Percentiles rank a stretch among this genome's conserved stretches.
Conservation (phyloP, 2,329 filamentous ascomycete species). For the Cercospora zeina region DNA sequence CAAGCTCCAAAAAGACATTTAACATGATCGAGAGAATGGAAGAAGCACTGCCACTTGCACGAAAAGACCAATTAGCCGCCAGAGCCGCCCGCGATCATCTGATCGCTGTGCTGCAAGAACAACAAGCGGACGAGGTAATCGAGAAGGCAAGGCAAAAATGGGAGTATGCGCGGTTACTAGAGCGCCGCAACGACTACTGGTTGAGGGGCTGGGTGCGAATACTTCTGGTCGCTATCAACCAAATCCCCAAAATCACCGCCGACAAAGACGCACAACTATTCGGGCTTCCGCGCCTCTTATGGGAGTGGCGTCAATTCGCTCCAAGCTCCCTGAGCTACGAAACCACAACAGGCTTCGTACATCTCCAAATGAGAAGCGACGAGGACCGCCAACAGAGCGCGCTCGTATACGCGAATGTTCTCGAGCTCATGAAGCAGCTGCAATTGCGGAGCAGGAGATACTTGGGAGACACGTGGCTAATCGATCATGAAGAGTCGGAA, state of each 20-base stretch:
- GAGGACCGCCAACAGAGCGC: constrained; percentile 8
- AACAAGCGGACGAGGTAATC: constrained; percentile 1
- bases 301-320: constrained; percentile 31
- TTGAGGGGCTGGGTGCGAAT: constrained; percentile 37
- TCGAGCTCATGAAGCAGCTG: neutral
- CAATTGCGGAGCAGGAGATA: constrained; percentile 13
- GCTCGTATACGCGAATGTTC: neutral
- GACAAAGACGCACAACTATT: constrained; percentile 14
- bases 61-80: neutral
- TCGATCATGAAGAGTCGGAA: neutral
- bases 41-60: constrained; percentile 24
- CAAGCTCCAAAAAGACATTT: constrained; percentile 16
- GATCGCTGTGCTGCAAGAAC: neutral
- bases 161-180: constrained; percentile 27
- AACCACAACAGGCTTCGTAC: constrained; percentile 36
- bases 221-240: constrained; percentile 26
- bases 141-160: constrained; percentile 26
- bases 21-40: constrained; percentile 33
- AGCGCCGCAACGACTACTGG: constrained; percentile 30
- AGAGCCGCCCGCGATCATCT: neutral
- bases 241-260: neutral
- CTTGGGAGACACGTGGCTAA: constrained; percentile 17
- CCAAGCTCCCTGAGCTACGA: constrained; percentile 34
- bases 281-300: constrained; percentile 34
- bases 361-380: constrained; percentile 28